phyloP scores from a whole-genome alignment of 2,329 filamentous ascomycete species.

The Stylonectria norvegica region DNA sequence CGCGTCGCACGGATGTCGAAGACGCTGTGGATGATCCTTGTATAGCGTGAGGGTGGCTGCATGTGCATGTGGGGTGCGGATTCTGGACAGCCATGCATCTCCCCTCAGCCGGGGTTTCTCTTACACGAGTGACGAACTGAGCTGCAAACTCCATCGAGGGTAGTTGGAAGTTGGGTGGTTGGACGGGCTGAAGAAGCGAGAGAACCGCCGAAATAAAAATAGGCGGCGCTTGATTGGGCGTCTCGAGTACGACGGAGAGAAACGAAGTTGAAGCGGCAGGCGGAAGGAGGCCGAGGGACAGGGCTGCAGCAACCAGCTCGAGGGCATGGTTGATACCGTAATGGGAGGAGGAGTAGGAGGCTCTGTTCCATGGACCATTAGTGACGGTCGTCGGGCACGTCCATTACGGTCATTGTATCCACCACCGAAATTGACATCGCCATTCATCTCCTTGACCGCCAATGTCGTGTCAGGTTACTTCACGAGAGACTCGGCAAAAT shows the following conservation, averaged over 20 bases:
- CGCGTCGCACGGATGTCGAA: slow-evolving; percentile 17
- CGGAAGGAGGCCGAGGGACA: too few relatives aligned
- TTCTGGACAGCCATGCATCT: slow-evolving; percentile 17
- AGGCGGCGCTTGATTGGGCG: neutral
- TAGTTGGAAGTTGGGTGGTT: slow-evolving; percentile 21
- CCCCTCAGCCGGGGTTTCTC: slow-evolving; percentile 30
- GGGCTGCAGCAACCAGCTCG: too few relatives aligned
- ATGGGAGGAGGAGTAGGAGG: too few relatives aligned
- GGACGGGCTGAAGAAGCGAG: neutral
- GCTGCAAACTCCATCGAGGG: slow-evolving; percentile 31
- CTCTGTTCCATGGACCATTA: neutral
- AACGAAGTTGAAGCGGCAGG: too few relatives aligned
- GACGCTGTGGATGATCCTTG: slow-evolving; percentile 22
- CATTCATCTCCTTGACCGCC: neutral
- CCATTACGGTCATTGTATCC: neutral
- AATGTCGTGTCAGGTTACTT: slow-evolving; percentile 10
- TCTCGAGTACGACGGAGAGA: too few relatives aligned
- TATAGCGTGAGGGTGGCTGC: slow-evolving; percentile 10
- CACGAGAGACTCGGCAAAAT: slow-evolving; percentile 7
- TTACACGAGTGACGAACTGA: slow-evolving; percentile 36
- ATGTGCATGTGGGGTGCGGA: slow-evolving; percentile 26
- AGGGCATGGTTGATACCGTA: too few relatives aligned
- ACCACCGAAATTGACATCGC: neutral
- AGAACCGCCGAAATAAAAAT: neutral
- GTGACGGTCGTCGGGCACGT: neutral